Evolutionary conservation across 2,329 filamentous ascomycete genomes (phyloP).

Genomic region (Exophiala lecanii-corni): DNA sequence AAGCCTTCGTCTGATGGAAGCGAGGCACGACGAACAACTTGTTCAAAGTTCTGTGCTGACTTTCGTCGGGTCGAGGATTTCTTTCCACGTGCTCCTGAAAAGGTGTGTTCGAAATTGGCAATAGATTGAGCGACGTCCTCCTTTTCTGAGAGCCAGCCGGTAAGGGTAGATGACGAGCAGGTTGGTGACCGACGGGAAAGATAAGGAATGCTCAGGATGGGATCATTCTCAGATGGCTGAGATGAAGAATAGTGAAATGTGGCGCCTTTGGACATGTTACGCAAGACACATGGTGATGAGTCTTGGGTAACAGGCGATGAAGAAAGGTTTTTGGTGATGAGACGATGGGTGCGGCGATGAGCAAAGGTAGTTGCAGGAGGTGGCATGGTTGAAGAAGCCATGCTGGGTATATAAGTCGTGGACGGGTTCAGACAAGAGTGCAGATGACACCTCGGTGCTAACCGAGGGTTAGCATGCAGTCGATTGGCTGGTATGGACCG

Average conservation of each 20-base stretch:
- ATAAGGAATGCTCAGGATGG: conserved; percentile 40
- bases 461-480: conserved; percentile 17
- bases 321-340: conserved; percentile 22
- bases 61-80: conserved; percentile 31
- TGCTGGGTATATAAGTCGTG: conserved; percentile 22
- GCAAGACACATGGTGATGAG: conserved; percentile 26
- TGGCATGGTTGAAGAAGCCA: conserved; percentile 23
- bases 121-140: conserved; percentile 67
- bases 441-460: conserved; percentile 24
- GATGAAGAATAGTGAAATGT: conserved; percentile 52
- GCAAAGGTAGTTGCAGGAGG: conserved; percentile 25
- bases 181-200: conserved; percentile 65
- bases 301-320: conserved; percentile 24
- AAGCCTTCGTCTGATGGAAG: conserved; percentile 77
- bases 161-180: conserved; percentile 31
- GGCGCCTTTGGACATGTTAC: conserved; percentile 61
- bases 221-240: conserved; percentile 39
- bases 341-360: conserved; percentile 27
- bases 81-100: conserved; percentile 43
- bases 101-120: conserved; percentile 61
- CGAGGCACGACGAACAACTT: conserved; percentile 48
- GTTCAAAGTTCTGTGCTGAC: conserved; percentile 22
- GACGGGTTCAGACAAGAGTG: conserved; percentile 13
- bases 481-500: conserved; percentile 19
- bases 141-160: conserved; percentile 54